These are phyloP conservation scores for Mycena amicta DNA, from an alignment of 768 basidiomycete genomes.

Conservation along the genomic window DNA sequence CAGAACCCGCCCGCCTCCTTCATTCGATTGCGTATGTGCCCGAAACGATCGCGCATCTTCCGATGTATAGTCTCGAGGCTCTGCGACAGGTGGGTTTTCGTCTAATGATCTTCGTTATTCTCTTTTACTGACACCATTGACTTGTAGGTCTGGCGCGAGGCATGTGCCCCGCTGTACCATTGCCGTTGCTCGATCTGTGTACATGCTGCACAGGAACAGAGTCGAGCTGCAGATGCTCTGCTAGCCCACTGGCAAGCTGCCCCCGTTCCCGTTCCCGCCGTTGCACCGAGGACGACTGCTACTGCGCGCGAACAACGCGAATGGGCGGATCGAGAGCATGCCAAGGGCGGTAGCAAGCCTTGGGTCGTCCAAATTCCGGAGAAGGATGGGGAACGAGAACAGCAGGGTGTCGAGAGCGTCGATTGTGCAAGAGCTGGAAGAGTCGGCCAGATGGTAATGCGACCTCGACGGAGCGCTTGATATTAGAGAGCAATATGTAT, in stretches of 20 bases:
- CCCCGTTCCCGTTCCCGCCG: constrained; percentile 25
- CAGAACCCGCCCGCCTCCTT: constrained; percentile 61
- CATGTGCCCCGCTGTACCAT: constrained; percentile 69
- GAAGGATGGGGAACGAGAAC: constrained; percentile 6
- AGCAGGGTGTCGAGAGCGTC: constrained; percentile 12
- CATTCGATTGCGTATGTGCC: constrained; percentile 74
- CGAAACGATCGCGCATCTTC: constrained; percentile 53
- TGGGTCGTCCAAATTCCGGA: constrained; percentile 14
- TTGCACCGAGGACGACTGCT: constrained; percentile 15
- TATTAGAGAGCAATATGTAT: no score
- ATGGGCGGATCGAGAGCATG: neutral
- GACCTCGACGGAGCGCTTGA: no score
- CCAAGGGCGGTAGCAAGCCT: neutral
- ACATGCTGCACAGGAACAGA: constrained; percentile 54
- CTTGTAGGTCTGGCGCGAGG: constrained; percentile 71
- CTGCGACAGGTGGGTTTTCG: constrained; percentile 52
- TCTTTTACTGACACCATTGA: constrained; percentile 11
- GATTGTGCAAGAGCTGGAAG: constrained; percentile 6
- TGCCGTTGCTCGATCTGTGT: constrained; percentile 77
- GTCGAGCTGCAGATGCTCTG: constrained; percentile 46
- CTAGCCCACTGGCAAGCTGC: constrained; percentile 34
- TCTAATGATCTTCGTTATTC: constrained; percentile 1
- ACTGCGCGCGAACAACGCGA: constrained; percentile 3
- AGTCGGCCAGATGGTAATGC: no score
- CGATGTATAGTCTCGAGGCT: constrained; percentile 59